Evolutionary conservation across 2,329 filamentous ascomycete genomes (phyloP), one percentile per base, ranked within the genome.

Genomic region (Fusarium tricinctum): DNA sequence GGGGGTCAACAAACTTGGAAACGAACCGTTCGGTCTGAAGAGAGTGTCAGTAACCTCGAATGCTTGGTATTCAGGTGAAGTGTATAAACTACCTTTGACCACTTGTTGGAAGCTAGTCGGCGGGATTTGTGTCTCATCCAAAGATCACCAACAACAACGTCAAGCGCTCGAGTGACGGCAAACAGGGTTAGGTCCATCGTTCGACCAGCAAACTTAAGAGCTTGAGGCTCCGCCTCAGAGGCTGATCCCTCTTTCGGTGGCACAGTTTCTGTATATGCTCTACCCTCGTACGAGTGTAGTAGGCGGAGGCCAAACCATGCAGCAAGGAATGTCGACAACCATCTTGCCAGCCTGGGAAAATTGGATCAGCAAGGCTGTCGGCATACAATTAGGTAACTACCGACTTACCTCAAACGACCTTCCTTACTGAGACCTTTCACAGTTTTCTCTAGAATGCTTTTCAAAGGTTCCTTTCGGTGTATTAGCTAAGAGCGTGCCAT

Each of bases 161-260:
- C 92, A 13, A 92, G 75, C 44, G 93, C 93, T 70, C 92, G 85
- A 13, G 88, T 89, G 45, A 87, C 82, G 13, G 91, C 88, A 75
- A 96, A 95, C n/a, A 97, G 82, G 0, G 92, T 95, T 32, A 97
- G 83, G 75, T 97, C 93, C 63, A 97, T 85, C 3, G 93, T 95
- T 71, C 90, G 88, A 44, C 93, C 93, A 13, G 90, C 91, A 63
- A 77, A 71, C 53, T 69, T 75, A 56, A 64, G 63, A n/a, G 64
- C 70, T 71, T 55, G 68, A 53, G 74, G 69, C 60, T 75, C 64
- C n/a, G 64, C 66, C 35, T 63, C 68, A 14, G 75, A 67, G 19
- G 75, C 62, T 15, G 68, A 66, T 39, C 76, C 74, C 5, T 74
- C 69, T 63, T 78, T 75, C 46, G 71, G 66, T 26, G 77, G 68